Conservation (phyloP, 1,139 yeast species). For the Yamadazyma jaroonii region DNA sequence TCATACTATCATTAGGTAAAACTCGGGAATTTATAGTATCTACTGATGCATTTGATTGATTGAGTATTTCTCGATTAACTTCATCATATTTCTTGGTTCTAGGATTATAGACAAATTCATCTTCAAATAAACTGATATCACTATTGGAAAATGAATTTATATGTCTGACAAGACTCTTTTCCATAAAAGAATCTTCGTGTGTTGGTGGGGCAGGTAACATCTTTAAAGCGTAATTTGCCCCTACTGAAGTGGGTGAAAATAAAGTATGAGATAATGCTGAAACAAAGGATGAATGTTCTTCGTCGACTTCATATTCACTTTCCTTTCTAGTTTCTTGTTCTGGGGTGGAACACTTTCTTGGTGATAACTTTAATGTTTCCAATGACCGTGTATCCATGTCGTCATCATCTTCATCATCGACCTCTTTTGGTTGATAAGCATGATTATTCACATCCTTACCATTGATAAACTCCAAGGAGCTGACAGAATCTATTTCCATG, state of each 20-base stretch:
- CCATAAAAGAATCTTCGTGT: background rate
- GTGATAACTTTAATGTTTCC: slow-evolving; percentile 8
- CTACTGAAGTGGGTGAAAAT: slow-evolving; percentile 36
- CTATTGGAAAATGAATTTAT: slow-evolving; percentile 20
- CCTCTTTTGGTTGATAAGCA: background rate
- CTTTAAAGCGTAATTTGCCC: slow-evolving; percentile 37
- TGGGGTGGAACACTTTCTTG: slow-evolving; percentile 5
- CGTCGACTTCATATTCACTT: slow-evolving; percentile 9
- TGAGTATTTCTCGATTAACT: background rate
- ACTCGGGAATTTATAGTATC: background rate
- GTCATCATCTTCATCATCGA: slow-evolving; percentile 6
- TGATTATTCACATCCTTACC: background rate
- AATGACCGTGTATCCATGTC: slow-evolving; percentile 7
- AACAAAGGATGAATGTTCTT: slow-evolving; percentile 16
- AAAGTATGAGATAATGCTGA: slow-evolving; percentile 18
- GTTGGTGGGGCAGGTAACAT: slow-evolving; percentile 26
- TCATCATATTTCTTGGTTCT: slow-evolving; percentile 19
- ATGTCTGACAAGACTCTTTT: slow-evolving; percentile 12
- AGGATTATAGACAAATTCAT: slow-evolving; percentile 22
- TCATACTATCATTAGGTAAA: background rate
- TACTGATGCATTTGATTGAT: background rate
- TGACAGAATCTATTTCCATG: slow-evolving; percentile 17
- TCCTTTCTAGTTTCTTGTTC: background rate
- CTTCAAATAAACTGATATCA: slow-evolving; percentile 17
- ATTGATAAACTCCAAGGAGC: background rate